phyloP scores from a whole-genome alignment of 129 eudicot genomes.

The Dittrichia graveolens region DNA sequence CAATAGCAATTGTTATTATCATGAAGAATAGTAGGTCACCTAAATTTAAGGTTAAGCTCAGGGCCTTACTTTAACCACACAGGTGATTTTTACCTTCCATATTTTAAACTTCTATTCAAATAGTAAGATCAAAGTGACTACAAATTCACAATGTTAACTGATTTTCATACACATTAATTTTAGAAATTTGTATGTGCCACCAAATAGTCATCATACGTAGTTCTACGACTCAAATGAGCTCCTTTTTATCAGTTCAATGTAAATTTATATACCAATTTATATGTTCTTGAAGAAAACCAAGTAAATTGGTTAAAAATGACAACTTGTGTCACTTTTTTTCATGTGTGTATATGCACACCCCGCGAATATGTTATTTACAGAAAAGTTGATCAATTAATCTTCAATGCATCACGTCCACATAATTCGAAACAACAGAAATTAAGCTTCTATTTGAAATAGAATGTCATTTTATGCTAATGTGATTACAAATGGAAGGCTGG shows the following conservation, averaged over 20 bases:
- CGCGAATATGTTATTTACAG: too few relatives aligned
- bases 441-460: background rate
- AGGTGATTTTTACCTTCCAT: background rate
- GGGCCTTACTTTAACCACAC: background rate
- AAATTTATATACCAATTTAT: background rate
- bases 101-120: background rate
- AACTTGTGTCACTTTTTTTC: too few relatives aligned
- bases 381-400: background rate
- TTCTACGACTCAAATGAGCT: background rate
- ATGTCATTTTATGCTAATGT: background rate
- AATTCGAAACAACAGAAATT: background rate
- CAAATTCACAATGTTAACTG: background rate
- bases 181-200: background rate
- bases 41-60: background rate
- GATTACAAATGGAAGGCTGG: slow-evolving; percentile 16
- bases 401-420: background rate
- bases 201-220: background rate
- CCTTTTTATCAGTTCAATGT: background rate
- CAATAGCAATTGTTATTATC: background rate
- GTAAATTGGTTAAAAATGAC: background rate
- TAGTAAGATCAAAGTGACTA: background rate
- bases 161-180: background rate
- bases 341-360: too few relatives aligned
- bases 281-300: slow-evolving; percentile 4
- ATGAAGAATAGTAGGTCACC: slow-evolving; percentile 8